Evolutionary conservation across 441 rosid genomes (phyloP).

Genomic region (Croton laevigatus): DNA sequence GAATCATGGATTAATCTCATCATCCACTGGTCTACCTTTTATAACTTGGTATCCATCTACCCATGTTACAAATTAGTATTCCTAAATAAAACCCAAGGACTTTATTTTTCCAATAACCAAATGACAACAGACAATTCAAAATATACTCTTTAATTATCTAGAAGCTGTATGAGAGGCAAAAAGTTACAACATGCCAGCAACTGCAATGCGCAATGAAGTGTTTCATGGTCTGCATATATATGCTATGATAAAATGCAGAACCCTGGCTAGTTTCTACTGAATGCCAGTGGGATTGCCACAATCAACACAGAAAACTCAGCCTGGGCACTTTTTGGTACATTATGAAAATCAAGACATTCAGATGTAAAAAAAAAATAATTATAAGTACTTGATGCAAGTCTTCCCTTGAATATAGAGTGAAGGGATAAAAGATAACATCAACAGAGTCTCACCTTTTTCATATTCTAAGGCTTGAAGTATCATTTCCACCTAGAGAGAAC

Average conservation of each 20-base stretch:
- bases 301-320: too few species aligned
- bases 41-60: too few species aligned
- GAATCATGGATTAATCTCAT: not conserved
- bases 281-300: too few species aligned
- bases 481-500: conserved; percentile 61
- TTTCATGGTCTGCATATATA: not conserved
- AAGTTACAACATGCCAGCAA: not conserved
- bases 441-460: conserved; percentile 51
- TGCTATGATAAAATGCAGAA: too few species aligned
- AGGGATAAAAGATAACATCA: not conserved
- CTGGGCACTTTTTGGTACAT: too few species aligned
- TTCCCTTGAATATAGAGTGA: not conserved
- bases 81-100: not conserved
- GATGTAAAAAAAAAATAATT: too few species aligned
- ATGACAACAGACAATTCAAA: not conserved
- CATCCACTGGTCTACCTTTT: not conserved
- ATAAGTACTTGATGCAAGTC: not conserved
- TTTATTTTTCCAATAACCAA: too few species aligned
- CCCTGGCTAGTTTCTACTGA: too few species aligned
- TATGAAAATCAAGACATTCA: too few species aligned
- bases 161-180: not conserved
- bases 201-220: not conserved
- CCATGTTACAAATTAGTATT: too few species aligned
- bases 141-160: too few species aligned
- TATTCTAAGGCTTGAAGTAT: conserved; percentile 84